Percentiles rank a stretch among this genome's conserved stretches.
These are phyloP conservation scores for Tolypocladium inflatum DNA, from an alignment of 2,329 filamentous ascomycete genomes.

Conservation along the genomic window DNA sequence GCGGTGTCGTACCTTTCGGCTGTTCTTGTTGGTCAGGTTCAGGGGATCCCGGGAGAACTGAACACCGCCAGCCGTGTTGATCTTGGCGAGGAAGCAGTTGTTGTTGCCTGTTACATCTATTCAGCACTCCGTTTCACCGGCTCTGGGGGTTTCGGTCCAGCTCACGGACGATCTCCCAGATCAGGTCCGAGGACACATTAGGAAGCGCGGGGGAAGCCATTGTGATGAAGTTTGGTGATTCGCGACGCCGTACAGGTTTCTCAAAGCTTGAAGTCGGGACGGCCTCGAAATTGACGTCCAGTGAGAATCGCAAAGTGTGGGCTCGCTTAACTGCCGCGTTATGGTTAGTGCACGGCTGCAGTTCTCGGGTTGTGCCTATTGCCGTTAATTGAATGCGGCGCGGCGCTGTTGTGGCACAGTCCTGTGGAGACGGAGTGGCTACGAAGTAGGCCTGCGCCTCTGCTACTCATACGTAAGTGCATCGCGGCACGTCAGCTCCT, in stretches of 20 bases:
- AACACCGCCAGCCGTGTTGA: constrained; percentile 65
- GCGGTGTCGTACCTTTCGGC: constrained; percentile 61
- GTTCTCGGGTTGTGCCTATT: constrained; percentile 10
- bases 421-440: neutral
- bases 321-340: constrained; percentile 25
- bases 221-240: constrained; percentile 33
- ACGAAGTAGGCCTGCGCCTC: neutral
- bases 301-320: constrained; percentile 26
- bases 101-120: constrained; percentile 53
- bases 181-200: constrained; percentile 80
- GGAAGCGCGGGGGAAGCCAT: constrained; percentile 48
- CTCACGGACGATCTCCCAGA: constrained; percentile 95
- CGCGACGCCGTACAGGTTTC: constrained; percentile 9
- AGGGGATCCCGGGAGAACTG: constrained; percentile 92
- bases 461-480: neutral
- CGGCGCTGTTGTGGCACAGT: neutral
- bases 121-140: neutral
- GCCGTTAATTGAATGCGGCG: constrained; percentile 10
- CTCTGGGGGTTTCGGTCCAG: constrained; percentile 26
- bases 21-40: constrained; percentile 87
- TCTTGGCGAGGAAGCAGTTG: constrained; percentile 91
- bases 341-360: constrained; percentile 14
- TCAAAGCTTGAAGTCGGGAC: neutral
- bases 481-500: neutral
- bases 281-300: constrained; percentile 13